Percentiles rank a stretch among this genome's conserved stretches.
Evolutionary conservation across 768 basidiomycete species (phyloP).

Genomic region (Krasilnikovozyma curviuscula): DNA sequence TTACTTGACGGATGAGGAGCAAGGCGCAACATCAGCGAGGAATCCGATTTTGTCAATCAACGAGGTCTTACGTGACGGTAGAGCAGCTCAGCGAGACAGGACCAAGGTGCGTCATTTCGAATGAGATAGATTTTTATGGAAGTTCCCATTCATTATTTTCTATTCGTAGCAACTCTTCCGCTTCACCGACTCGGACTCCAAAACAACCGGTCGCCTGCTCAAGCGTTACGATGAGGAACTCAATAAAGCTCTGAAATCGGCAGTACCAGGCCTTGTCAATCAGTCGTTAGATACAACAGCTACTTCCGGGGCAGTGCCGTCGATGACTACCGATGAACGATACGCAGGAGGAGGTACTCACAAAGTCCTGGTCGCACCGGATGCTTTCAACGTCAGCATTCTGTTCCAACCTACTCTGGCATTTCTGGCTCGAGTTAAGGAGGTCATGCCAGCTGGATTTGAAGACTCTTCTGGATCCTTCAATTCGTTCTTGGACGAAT

Average conservation of each 20-base stretch:
- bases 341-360: constrained; percentile 56
- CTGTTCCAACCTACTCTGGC: constrained; percentile 85
- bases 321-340: constrained; percentile 42
- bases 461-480: constrained; percentile 42
- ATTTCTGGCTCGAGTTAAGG: constrained; percentile 55
- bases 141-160: background rate
- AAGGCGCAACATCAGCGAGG: constrained; percentile 52
- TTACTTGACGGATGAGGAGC: constrained; percentile 82
- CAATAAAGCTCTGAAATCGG: constrained; percentile 60
- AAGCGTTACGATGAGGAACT: constrained; percentile 67
- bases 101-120: constrained; percentile 39
- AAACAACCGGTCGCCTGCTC: constrained; percentile 45
- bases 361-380: constrained; percentile 63
- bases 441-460: constrained; percentile 44
- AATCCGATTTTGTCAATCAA: constrained; percentile 87
- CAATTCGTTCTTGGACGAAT: constrained; percentile 51
- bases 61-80: constrained; percentile 57
- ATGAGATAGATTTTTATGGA: background rate
- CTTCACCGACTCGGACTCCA: constrained; percentile 73
- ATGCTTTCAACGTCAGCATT: constrained; percentile 83
- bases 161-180: constrained; percentile 56
- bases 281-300: constrained; percentile 20
- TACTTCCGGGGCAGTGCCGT: background rate
- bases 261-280: constrained; percentile 82
- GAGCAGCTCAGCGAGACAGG: constrained; percentile 54